Base-by-base conservation (phyloP, 371 early-diverging fungal genomes). In the Syncephalastrum racemosum region DNA sequence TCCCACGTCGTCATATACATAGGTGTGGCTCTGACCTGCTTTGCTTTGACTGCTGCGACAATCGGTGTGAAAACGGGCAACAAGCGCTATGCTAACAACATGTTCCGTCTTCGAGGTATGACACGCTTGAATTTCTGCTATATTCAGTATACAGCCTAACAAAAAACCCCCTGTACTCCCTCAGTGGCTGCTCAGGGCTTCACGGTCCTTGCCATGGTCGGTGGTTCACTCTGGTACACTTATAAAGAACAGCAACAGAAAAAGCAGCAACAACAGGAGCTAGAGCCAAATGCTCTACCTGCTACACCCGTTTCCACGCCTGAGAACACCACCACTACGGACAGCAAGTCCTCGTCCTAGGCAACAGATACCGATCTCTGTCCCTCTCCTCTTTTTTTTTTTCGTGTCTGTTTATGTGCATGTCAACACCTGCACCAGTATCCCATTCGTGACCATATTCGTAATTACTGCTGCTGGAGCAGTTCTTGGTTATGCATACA, bases 1-100 rank as follows among this genome's bases (percentile, higher is more conserved):
- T 43, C 36, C n/a, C n/a, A 31, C 25, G 7, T 24, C 23, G 19
- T 14, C 13, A 5, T 36, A 31, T 50, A 25, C 4, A 7, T 53
- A 79, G 79, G 80, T 58, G 76, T 76, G 23, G 80, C 73, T 8
- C 66, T 79, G 54, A 79, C 80, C 24, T 76, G 77, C 24, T 79
- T 79, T 69, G 80, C 80, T 23, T 47, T 79, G 15, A 45, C 70
- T 14, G 80, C 80, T 24, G 77, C 80, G 16, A 73, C 80, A 6
- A 64, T 71, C 10, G 80, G 80, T 44, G 68, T 79, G n/a, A 67
- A 62, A 48, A 73, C 66, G 14, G 80, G 80, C 1, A 76, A 74
- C 47, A 67, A 66, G 50, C 68, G 64, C 2, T 79, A 76, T 68
- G 73, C 80, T 7, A 79, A 79, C 47, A 71, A 70, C 48, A 79